Evolutionary conservation across 2,329 filamentous ascomycete genomes (phyloP).

Genomic region (Xylariaceae sp.): DNA sequence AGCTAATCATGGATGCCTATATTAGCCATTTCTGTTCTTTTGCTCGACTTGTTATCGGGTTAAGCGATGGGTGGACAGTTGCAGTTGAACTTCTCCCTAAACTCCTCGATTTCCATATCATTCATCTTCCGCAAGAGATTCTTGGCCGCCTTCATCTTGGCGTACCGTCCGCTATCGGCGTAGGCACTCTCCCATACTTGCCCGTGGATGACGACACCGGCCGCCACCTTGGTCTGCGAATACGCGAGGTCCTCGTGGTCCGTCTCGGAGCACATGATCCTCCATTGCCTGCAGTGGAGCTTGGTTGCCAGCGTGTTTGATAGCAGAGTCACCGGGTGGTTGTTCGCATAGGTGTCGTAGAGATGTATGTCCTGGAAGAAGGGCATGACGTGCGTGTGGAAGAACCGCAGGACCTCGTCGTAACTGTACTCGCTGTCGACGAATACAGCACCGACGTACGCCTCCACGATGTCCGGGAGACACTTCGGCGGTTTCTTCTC

Average conservation of each 20-base stretch:
- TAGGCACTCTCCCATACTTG: conserved; percentile 57
- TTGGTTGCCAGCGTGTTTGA: conserved; percentile 56
- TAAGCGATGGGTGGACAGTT: conserved; percentile 45
- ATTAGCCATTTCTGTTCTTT: conserved; percentile 8
- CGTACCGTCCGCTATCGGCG: conserved; percentile 63
- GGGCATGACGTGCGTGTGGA: conserved; percentile 63
- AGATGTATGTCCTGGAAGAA: conserved; percentile 83
- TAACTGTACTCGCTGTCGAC: conserved; percentile 83
- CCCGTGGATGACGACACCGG: conserved; percentile 72
- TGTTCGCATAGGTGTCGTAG: conserved; percentile 82
- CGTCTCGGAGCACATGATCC: conserved; percentile 48
- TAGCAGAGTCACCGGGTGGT: conserved; percentile 76
- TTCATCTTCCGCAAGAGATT: conserved; percentile 46
- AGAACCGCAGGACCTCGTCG: conserved; percentile 67
- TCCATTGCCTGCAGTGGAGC: conserved; percentile 57
- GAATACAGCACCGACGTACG: conserved; percentile 84
- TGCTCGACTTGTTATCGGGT: conserved; percentile 7
- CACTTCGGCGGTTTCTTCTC: conserved; percentile 62
- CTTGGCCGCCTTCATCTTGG: conserved; percentile 63
- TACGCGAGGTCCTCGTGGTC: conserved; percentile 34
- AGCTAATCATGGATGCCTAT: not conserved
- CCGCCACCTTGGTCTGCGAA: conserved; percentile 52
- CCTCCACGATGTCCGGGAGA: conserved; percentile 82
- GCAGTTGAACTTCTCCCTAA: conserved; percentile 56
- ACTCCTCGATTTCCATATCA: conserved; percentile 48